These are phyloP conservation scores for Cicer judaicum DNA, from an alignment of 306 rosid genomes.

Conservation along the genomic window DNA sequence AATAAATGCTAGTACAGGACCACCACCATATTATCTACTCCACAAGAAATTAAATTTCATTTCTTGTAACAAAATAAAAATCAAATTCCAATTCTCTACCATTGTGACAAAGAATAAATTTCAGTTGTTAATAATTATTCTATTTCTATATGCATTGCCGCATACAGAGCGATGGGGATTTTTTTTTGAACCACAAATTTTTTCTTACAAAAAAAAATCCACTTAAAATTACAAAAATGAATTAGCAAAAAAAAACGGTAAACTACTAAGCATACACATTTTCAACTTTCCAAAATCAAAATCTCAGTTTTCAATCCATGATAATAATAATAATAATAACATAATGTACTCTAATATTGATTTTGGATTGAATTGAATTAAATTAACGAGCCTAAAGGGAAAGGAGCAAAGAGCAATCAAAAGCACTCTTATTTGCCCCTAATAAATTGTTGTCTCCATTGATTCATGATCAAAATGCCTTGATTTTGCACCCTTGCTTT, in stretches of 20 bases:
- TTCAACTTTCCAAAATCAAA: slow-evolving; percentile 35
- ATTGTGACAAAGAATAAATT: neutral
- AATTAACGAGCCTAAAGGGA: slow-evolving; percentile 30
- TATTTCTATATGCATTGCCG: slow-evolving; percentile 16
- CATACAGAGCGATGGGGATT: slow-evolving; percentile 22
- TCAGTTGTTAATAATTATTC: neutral
- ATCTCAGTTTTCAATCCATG: slow-evolving; percentile 33
- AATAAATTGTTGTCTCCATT: slow-evolving; percentile 12
- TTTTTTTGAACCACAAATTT: slow-evolving; percentile 49
- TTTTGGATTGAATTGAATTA: slow-evolving; percentile 26
- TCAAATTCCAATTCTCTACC: slow-evolving; percentile 37
- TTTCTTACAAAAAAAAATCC: slow-evolving; percentile 71
- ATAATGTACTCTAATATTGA: slow-evolving; percentile 13
- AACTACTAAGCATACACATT: slow-evolving; percentile 42
- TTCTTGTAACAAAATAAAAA: neutral
- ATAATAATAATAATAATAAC: slow-evolving; percentile 17
- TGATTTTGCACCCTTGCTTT: slow-evolving; percentile 39
- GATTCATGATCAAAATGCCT: slow-evolving; percentile 36
- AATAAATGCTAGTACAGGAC: slow-evolving; percentile 45
- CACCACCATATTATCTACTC: slow-evolving; percentile 31
- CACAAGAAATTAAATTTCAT: slow-evolving; percentile 34
- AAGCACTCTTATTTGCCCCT: slow-evolving; percentile 18
- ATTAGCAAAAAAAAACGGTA: slow-evolving; percentile 29
- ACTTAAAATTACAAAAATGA: slow-evolving; percentile 52
- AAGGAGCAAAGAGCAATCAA: slow-evolving; percentile 43